Percentiles rank a stretch among this genome's conserved stretches.
Evolutionary conservation across 345 rosid species (phyloP).

Genomic region (Aethionema arabicum): DNA sequence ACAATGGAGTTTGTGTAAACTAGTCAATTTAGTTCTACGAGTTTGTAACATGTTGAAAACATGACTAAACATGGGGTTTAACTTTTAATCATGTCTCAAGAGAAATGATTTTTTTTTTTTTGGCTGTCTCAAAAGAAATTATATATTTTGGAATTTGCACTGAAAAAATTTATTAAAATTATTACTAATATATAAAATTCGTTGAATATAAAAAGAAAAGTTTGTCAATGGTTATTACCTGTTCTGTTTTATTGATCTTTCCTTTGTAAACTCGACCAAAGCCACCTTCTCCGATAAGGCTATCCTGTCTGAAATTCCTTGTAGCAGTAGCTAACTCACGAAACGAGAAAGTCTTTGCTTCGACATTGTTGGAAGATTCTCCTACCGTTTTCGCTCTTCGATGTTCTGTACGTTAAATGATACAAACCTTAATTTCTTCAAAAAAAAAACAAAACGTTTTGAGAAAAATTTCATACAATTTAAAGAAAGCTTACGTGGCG

Average conservation of each 20-base stretch:
- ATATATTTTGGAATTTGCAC: too few species aligned
- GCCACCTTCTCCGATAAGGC: conserved; percentile 85
- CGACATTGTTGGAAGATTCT: conserved; percentile 40
- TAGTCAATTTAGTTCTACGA: too few species aligned
- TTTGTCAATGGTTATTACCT: conserved; percentile 38
- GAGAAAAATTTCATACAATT: background rate
- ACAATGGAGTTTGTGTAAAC: too few species aligned
- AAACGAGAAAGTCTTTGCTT: conserved; percentile 65
- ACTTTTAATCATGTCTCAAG: too few species aligned
- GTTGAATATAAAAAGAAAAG: background rate
- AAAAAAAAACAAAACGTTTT: background rate
- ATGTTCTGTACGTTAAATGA: background rate
- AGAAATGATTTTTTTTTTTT: too few species aligned
- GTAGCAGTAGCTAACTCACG: conserved; percentile 85
- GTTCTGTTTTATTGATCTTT: conserved; percentile 54
- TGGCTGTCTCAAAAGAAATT: too few species aligned
- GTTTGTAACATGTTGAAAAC: too few species aligned
- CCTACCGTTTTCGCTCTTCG: background rate
- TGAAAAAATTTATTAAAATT: too few species aligned
- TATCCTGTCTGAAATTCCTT: conserved; percentile 68
- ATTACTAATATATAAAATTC: background rate
- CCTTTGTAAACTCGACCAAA: conserved; percentile 92
- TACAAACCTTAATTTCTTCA: background rate
- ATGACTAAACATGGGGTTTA: too few species aligned
- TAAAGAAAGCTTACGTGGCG: conserved; percentile 22